These are phyloP conservation scores for Geopyxis carbonaria DNA, from an alignment of 495 filamentous ascomycete species.

Conservation along the genomic window DNA sequence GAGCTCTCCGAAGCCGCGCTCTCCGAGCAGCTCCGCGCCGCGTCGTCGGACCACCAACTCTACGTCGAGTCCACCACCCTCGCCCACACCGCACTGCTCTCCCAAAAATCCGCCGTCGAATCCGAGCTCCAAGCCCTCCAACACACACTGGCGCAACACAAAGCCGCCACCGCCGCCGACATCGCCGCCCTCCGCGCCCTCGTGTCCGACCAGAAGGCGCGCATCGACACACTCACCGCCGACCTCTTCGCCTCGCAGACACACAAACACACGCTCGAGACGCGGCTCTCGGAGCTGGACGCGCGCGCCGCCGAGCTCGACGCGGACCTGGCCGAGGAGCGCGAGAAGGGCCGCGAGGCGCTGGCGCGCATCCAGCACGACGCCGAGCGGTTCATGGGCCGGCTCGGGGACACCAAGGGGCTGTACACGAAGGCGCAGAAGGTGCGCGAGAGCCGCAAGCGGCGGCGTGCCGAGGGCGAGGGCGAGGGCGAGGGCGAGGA, in stretches of 20 bases:
- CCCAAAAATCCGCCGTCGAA: constrained; percentile 7
- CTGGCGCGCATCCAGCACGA: constrained; percentile 11
- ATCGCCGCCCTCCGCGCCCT: constrained; percentile 7
- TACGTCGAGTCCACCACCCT: constrained; percentile 10
- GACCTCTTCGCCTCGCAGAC: constrained; percentile 3
- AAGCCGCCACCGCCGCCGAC: constrained; percentile 2
- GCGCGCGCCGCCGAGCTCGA: constrained; percentile 5
- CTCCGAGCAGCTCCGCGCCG: constrained; percentile 11
- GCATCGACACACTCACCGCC: constrained; percentile 8
- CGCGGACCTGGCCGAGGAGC: constrained; percentile 11
- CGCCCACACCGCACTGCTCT: constrained; percentile 5
- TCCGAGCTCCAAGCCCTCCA: constrained; percentile 6
- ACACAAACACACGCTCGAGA: constrained; percentile 11
- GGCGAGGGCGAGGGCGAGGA: no score
- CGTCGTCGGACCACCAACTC: constrained; percentile 15
- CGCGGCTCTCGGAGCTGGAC: constrained; percentile 7
- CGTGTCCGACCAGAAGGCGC: constrained; percentile 8
- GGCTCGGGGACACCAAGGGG: constrained; percentile 20
- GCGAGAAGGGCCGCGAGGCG: constrained; percentile 11
- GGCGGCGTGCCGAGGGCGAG: background rate
- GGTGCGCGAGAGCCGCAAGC: constrained; percentile 6
- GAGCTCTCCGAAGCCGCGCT: constrained; percentile 8
- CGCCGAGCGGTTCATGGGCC: constrained; percentile 8
- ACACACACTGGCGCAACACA: background rate
- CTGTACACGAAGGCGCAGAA: constrained; percentile 9